Conservation (phyloP, 164 flowering plant genomes). For the Cinnamomum chago region DNA sequence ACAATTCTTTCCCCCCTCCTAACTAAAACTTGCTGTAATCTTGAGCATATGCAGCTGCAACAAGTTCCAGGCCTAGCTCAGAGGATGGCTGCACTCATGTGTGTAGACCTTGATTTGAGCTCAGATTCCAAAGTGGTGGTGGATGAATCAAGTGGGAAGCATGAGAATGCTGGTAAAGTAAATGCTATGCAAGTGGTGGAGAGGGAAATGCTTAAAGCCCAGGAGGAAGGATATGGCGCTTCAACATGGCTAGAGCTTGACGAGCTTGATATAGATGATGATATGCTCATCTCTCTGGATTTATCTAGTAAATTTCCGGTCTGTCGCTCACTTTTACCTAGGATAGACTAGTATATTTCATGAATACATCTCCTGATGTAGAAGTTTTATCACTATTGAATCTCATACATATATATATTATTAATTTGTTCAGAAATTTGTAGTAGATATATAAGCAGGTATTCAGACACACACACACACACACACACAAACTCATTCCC, state of each 20-base stretch:
- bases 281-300: conserved; percentile 59
- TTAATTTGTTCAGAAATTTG: too few relatives aligned
- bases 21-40: background rate
- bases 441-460: background rate
- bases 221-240: conserved; percentile 40
- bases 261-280: conserved; percentile 78
- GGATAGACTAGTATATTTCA: background rate
- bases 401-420: background rate
- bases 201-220: conserved; percentile 41
- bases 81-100: conserved; percentile 94
- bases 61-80: conserved; percentile 85
- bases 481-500: too few relatives aligned
- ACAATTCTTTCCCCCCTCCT: background rate
- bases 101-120: conserved; percentile 57
- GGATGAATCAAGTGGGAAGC: conserved; percentile 13
- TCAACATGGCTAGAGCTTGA: conserved; percentile 92
- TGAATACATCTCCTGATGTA: background rate
- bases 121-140: conserved; percentile 29
- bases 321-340: conserved; percentile 20
- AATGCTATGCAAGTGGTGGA: conserved; percentile 44
- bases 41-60: conserved; percentile 50
- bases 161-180: conserved; percentile 19
- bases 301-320: conserved; percentile 83
- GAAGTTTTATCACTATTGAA: too few relatives aligned
- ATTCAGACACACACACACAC: too few relatives aligned